Conservation (phyloP, 306 rosid genomes). For the Dalbergia oliveri region DNA sequence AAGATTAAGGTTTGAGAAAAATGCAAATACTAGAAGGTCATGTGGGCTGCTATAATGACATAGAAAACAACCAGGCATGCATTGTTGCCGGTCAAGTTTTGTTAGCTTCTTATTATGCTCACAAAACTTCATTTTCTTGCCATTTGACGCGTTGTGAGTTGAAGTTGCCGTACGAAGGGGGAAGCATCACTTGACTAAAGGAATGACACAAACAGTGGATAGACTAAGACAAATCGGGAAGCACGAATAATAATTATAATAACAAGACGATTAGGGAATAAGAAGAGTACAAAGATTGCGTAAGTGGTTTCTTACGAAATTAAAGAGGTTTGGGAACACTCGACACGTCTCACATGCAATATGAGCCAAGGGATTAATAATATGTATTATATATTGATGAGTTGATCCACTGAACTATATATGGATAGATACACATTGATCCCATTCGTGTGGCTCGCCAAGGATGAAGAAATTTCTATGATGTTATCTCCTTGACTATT, state of each 20-base stretch:
- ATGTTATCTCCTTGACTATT: conserved; percentile 24
- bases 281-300: neutral
- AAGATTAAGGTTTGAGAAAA: neutral
- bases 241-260: neutral
- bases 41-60: conserved; percentile 34
- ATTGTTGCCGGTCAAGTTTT: conserved; percentile 39
- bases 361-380: neutral
- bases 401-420: neutral
- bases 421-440: neutral
- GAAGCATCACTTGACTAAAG: neutral
- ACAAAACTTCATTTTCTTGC: conserved; percentile 20
- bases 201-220: neutral
- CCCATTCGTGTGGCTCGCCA: conserved; percentile 9
- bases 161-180: conserved; percentile 36
- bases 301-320: conserved; percentile 15
- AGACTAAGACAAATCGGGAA: conserved; percentile 7
- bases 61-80: neutral
- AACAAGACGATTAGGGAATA: neutral
- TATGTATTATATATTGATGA: neutral
- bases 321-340: conserved; percentile 2
- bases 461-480: conserved; percentile 22
- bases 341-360: conserved; percentile 18
- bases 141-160: conserved; percentile 1
- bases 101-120: conserved; percentile 19
- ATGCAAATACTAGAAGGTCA: neutral